Percentiles rank a stretch among this genome's conserved stretches.
These are phyloP conservation scores for Penicillium lividum DNA, from an alignment of 495 filamentous ascomycete genomes.

Conservation along the genomic window DNA sequence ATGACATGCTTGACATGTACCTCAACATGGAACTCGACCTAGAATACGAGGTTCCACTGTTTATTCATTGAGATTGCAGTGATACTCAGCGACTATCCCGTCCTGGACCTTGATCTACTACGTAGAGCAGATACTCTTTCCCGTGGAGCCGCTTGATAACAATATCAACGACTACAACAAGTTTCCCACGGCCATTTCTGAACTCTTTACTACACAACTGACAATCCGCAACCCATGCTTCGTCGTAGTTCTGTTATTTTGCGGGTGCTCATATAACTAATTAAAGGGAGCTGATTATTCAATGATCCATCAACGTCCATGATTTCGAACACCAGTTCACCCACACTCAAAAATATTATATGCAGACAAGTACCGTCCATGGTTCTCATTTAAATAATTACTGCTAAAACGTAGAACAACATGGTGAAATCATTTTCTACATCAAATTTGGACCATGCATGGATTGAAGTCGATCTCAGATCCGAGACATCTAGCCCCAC, in stretches of 20 bases:
- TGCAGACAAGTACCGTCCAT: too few relatives aligned
- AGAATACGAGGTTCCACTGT: neutral
- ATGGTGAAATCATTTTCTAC: too few relatives aligned
- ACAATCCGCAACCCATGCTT: neutral
- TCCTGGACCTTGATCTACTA: conserved; percentile 17
- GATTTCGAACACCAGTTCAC: too few relatives aligned
- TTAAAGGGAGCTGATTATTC: too few relatives aligned
- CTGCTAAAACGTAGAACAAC: too few relatives aligned
- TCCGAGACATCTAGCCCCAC: neutral
- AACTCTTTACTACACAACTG: neutral
- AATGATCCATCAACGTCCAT: too few relatives aligned
- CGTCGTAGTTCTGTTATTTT: neutral
- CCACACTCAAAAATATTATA: too few relatives aligned
- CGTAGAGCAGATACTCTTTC: conserved; percentile 10
- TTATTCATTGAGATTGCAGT: neutral
- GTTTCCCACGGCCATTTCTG: conserved; percentile 11
- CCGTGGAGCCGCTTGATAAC: neutral
- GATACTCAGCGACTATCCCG: conserved; percentile 1
- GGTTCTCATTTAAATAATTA: too few relatives aligned
- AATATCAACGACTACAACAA: neutral
- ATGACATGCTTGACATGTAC: too few relatives aligned
- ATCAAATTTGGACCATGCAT: too few relatives aligned
- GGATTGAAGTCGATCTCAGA: neutral
- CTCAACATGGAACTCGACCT: neutral
- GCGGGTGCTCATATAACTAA: neutral